Percentiles rank a stretch among this genome's conserved stretches.
Evolutionary conservation across 345 rosid species (phyloP).

Genomic region (Erodium maritimum): DNA sequence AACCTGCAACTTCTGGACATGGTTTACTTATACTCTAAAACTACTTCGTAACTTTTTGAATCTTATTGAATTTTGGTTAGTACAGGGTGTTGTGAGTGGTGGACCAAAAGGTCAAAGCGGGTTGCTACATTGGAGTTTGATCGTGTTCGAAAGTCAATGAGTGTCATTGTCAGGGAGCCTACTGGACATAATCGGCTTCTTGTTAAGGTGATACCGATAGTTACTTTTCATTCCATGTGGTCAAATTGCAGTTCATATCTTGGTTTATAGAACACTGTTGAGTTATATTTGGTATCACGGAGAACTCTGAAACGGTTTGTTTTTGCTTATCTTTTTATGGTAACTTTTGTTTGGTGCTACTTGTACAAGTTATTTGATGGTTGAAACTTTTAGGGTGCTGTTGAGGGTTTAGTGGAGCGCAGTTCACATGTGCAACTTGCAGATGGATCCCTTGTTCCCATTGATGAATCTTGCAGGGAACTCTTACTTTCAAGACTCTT

Average conservation of each 20-base stretch:
- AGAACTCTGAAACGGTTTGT: neutral
- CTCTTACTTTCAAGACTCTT: constrained; percentile 43
- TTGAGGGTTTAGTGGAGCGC: constrained; percentile 75
- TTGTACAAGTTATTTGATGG: neutral
- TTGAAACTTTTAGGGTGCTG: constrained; percentile 58
- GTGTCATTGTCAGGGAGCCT: constrained; percentile 65
- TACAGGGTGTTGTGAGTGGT: constrained; percentile 73
- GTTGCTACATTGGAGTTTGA: constrained; percentile 86
- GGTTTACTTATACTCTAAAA: neutral
- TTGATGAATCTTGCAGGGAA: constrained; percentile 67
- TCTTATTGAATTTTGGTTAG: constrained; percentile 3
- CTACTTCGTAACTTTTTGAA: constrained; percentile 4
- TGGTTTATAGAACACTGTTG: neutral
- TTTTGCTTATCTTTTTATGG: neutral
- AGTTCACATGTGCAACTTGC: constrained; percentile 71
- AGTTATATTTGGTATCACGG: neutral
- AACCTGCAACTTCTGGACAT: neutral
- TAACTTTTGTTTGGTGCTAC: neutral
- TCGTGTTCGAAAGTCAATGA: constrained; percentile 77
- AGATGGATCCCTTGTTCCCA: constrained; percentile 60
- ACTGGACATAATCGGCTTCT: constrained; percentile 62
- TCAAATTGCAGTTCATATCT: no score
- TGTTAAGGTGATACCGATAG: constrained; percentile 48
- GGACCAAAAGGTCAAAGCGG: constrained; percentile 56
- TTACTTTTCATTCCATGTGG: constrained; percentile 1